phyloP scores from a whole-genome alignment of 169 alveolate species.

The Eimeria acervulina region DNA sequence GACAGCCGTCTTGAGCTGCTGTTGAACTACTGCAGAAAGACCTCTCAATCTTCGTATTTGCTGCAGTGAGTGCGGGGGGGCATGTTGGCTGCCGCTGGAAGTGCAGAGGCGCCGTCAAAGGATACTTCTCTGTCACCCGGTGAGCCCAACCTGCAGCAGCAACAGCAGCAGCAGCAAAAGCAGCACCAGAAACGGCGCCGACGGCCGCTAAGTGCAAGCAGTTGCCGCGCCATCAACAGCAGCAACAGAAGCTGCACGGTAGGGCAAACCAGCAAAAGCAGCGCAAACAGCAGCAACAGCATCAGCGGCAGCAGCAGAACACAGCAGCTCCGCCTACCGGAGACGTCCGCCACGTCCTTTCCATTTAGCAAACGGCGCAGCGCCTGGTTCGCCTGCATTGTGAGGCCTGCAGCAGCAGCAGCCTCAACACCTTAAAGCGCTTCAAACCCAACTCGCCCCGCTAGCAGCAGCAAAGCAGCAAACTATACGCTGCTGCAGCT shows the following conservation, averaged over 20 bases:
- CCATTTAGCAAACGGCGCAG: constrained; percentile 74
- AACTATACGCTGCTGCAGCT: too few species aligned
- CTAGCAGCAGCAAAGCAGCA: background rate
- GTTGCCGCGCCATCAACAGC: background rate
- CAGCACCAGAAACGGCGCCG: background rate
- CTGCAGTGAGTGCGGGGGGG: constrained; percentile 6
- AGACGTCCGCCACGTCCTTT: constrained; percentile 78
- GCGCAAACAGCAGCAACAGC: background rate
- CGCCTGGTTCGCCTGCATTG: constrained; percentile 76
- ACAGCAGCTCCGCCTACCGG: constrained; percentile 53
- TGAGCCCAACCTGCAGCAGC: constrained; percentile 77
- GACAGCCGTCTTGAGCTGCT: constrained; percentile 54
- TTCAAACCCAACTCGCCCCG: background rate
- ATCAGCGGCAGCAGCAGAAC: background rate
- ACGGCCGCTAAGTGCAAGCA: background rate
- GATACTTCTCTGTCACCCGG: constrained; percentile 78
- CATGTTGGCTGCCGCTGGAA: constrained; percentile 34
- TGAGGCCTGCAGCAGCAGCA: background rate
- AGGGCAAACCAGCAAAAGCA: constrained; percentile 20
- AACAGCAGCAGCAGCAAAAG: background rate
- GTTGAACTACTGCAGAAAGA: constrained; percentile 6
- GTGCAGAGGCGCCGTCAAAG: constrained; percentile 57
- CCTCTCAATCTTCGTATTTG: background rate
- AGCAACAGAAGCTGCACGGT: background rate
- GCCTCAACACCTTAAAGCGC: background rate